Base-by-base conservation (phyloP, 2,329 filamentous ascomycete species). In the Akanthomyces muscarius region DNA sequence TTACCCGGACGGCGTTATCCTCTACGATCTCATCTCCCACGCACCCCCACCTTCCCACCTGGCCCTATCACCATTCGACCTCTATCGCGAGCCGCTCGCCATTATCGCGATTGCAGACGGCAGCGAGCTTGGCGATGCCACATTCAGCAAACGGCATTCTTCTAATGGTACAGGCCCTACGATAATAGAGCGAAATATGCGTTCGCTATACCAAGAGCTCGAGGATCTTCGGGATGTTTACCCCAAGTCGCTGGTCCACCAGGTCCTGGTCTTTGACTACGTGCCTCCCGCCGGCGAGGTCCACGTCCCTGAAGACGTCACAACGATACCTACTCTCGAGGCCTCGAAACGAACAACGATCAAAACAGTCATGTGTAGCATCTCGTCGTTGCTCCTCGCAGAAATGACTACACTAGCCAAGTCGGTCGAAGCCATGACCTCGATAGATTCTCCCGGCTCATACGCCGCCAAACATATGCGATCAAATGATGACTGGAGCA, bases 101-200 rank as follows among this genome's bases (percentile, higher is more conserved):
- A 82, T 98, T 30, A 84, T 99, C 66, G 94, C 91, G 3, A 81
- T 98, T 64, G 90, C 91, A 18, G 94, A 98, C 75, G 92, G 90
- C 54, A 77, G 79, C 47, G 91, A 96, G 74, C 81, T 91, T 30
- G 77, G 81, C 64, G 80, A 81, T 65, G 73, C 77, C 5, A 75
- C 78, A 50, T 84, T 86, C 66, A 83, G 78, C 74, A 84, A 82
- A 69, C 77, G 83, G 48, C 78, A 80, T 58, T 86, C 84, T 14
- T 73, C 77, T 11, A 83, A 81, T 59, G 82, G 80, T 50, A 75
- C 76, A 64, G 80, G 79, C 11, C 77, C 78, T 28, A 82, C 82
- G 2, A 76, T 80, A 51, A 75, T 78, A 28, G 84, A 87, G 70
- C 81, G 80, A 70, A 86, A 87, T 66, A 79, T 87, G 41, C 78